Conservation (phyloP, 768 basidiomycete genomes). For the Lactarius tabidus region DNA sequence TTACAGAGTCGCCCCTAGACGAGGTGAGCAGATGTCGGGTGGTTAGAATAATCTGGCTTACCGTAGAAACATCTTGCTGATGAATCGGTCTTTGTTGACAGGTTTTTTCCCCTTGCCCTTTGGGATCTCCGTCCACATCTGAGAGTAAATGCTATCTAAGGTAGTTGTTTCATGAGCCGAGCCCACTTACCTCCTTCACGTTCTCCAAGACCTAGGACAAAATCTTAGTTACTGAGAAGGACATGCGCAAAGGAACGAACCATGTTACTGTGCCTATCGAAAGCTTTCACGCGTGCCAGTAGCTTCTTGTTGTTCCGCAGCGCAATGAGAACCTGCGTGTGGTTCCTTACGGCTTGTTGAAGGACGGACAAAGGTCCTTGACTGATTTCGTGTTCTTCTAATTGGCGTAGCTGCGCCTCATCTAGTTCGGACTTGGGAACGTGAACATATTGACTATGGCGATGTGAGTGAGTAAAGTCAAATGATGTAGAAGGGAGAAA, state of each 20-base stretch:
- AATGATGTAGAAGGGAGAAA: no score
- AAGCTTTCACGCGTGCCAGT: constrained; percentile 92
- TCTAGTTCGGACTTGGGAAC: constrained; percentile 96
- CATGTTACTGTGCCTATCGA: constrained; percentile 99
- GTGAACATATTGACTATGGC: constrained; percentile 89
- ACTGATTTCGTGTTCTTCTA: constrained; percentile 98
- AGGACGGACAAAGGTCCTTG: constrained; percentile 96
- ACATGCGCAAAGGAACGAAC: constrained; percentile 41
- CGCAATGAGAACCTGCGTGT: constrained; percentile 95
- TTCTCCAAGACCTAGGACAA: constrained; percentile 82
- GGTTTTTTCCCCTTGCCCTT: constrained; percentile 99
- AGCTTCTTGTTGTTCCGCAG: constrained; percentile 98
- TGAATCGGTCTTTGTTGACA: constrained; percentile 98
- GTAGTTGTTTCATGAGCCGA: neutral
- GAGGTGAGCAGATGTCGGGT: constrained; percentile 19
- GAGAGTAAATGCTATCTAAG: neutral
- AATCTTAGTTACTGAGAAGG: constrained; percentile 16
- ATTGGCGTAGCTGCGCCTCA: constrained; percentile 90
- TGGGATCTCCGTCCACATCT: constrained; percentile 99
- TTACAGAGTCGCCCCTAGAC: constrained; percentile 91
- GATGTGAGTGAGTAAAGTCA: neutral
- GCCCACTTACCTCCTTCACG: constrained; percentile 78
- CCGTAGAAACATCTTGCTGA: constrained; percentile 99
- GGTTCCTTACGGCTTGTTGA: constrained; percentile 96
- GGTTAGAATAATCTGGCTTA: constrained; percentile 34